Conservation (phyloP, 306 rosid species). For the Citrullus colocynthis region DNA sequence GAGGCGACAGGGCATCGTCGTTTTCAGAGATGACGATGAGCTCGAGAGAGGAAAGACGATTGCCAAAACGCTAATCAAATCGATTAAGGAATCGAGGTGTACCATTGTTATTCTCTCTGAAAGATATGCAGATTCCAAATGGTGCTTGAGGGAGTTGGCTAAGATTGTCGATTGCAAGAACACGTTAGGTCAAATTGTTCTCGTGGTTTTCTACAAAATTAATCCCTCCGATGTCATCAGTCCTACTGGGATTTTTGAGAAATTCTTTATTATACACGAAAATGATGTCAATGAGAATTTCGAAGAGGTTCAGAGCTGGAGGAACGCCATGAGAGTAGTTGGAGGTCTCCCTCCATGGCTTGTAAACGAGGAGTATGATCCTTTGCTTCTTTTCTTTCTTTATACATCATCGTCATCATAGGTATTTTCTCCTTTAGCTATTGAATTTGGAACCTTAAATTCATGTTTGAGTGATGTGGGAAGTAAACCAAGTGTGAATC, state of each 20-base stretch:
- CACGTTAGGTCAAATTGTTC: background rate
- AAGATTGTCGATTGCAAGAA: background rate
- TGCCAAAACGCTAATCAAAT: background rate
- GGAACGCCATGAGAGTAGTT: slow-evolving; percentile 12
- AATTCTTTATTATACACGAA: slow-evolving; percentile 14
- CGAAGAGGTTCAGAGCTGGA: slow-evolving; percentile 24
- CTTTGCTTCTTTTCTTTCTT: background rate
- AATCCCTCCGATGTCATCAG: background rate
- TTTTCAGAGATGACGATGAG: slow-evolving; percentile 6
- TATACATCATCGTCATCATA: too few species aligned
- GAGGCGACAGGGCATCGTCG: background rate
- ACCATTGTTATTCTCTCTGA: slow-evolving; percentile 1
- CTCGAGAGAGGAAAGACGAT: background rate
- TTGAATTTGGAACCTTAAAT: background rate
- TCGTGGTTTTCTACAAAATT: background rate
- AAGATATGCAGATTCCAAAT: background rate
- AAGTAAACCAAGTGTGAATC: background rate
- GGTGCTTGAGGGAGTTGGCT: slow-evolving; percentile 10
- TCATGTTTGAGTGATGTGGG: background rate
- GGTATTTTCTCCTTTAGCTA: background rate
- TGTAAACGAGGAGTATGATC: background rate
- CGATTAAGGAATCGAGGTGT: background rate
- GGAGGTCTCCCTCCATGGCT: background rate
- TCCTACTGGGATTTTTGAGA: slow-evolving; percentile 10
- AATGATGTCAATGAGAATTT: background rate